Evolutionary conservation across 352 stramenopile species (phyloP), one percentile per base, ranked within the genome.

Genomic region (Phytophthora fragariaefolia): DNA sequence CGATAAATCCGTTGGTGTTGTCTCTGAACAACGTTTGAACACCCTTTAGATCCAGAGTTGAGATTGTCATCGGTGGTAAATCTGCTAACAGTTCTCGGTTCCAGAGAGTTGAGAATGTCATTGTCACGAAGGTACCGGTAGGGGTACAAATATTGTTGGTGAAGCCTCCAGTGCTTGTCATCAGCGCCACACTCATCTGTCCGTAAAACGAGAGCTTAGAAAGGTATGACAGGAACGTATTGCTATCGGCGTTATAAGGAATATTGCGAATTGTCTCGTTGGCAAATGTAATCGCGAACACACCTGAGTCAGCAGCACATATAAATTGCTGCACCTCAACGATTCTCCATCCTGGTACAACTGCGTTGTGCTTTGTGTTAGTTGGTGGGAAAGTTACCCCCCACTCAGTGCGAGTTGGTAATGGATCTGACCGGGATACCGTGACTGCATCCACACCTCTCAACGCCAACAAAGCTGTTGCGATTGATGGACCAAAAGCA

Each of bases 301-400:
- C 58, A 0, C 83, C 85, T 0, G 72, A 67, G 58, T 91, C 80
- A 0, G 85, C 85, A 6, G 84, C 84, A 52, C 85, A 94, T 34
- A 91, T 90, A 53, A 94, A 94, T 38, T 88, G 81, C 58, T 94
- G 85, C 22, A 91, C 80, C 66, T 94, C 85, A 34, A 89, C 48
- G 5, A 79, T 72, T 55, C 80, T 82, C 85, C 85, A 93, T 1
- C 58, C 58, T 1, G 83, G 76, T 0, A 79, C 62, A 20, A 92
- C 47, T 1, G 76, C 79, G 30, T 78, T 89, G 12, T 93, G 85
- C 12, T 66, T 71, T 0, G 71, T 27, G 43, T 90, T 89, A 0
- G 72, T 60, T 2, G 34, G 43, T 7, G 83, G 76, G 52, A 88
- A 92, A 8, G 71, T 79, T 36, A 92, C 68, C 27, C 60, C 59